These are phyloP conservation scores for Mucor sp. DNA, from an alignment of 371 early-diverging fungal genomes.

Conservation along the genomic window DNA sequence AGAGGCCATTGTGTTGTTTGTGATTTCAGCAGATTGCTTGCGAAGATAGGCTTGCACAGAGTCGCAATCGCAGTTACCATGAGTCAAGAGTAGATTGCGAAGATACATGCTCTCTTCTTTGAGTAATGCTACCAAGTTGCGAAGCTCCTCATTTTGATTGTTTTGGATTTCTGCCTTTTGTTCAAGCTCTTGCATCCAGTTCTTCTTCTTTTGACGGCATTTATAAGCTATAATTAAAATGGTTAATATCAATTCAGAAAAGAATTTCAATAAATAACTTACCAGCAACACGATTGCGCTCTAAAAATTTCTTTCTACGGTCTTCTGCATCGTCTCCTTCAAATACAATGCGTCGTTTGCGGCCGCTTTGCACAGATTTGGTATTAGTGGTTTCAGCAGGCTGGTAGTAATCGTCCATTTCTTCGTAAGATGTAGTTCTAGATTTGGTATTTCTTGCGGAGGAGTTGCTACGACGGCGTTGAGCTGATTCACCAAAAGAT, in stretches of 20 bases:
- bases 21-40: constrained; percentile 25
- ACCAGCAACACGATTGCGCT: constrained; percentile 71
- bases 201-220: constrained; percentile 81
- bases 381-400: background rate
- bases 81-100: constrained; percentile 64
- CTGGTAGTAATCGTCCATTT: background rate
- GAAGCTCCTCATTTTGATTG: constrained; percentile 60
- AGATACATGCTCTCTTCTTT: constrained; percentile 70
- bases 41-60: constrained; percentile 42
- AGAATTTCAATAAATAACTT: constrained; percentile 5
- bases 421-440: background rate
- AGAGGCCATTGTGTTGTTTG: constrained; percentile 2
- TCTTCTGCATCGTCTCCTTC: constrained; percentile 42
- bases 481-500: background rate
- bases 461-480: background rate
- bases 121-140: constrained; percentile 50
- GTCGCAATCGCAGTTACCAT: constrained; percentile 59
- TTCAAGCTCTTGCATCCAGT: constrained; percentile 73
- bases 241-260: background rate
- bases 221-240: constrained; percentile 55
- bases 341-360: constrained; percentile 36
- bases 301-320: constrained; percentile 51
- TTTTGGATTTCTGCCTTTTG: constrained; percentile 52
- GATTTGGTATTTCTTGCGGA: background rate
- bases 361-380: constrained; percentile 18